Base-by-base conservation (phyloP, 768 basidiomycete genomes). In the Phlegmacium glaucopus region DNA sequence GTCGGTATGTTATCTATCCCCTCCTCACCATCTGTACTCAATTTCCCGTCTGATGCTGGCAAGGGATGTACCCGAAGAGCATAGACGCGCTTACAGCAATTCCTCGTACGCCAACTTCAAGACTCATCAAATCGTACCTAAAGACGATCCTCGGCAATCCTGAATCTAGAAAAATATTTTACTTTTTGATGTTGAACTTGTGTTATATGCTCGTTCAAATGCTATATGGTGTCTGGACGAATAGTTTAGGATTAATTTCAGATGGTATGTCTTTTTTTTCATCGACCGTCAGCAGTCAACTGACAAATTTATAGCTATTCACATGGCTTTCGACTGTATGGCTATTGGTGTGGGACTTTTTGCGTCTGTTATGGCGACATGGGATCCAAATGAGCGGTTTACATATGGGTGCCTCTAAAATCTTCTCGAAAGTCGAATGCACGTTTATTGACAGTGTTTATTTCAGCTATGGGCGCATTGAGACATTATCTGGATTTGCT, bases 321-420 rank as follows among this genome's bases (percentile, higher is more conserved):
- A 99, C 61, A 99, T 98, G 96, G 91, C 93, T 9, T 99, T 99
- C 57, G 96, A 99, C 68, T 98, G 96, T 61, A 83, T 97, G 79
- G 95, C 95, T 1, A 92, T 99, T 43, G 93, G 83, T 0, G 90
- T 99, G 44, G 96, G 96, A 2, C 77, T 99, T 3, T 83, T 96
- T 47, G 96, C 96, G 5, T 94, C 91, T 8, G 90, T 99, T 5
- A 98, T 98, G 88, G 93, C 95, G 2, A 94, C 88, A 9, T 98
- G 96, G 96, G 87, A 91, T 32, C 89, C 93, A 0, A 93, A 98
- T 68, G 87, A 89, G 57, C 76, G 83, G 29, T 99, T 92, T 69
- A 97, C 96, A 12, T 99, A 96, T 64, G 96, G 96, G 89, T 90
- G 55, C 40, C 82, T 66, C 37, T 38, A 29, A 18, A 27, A 39